These are phyloP conservation scores for Jatropha multifida DNA, from an alignment of 441 rosid species.

Conservation along the genomic window DNA sequence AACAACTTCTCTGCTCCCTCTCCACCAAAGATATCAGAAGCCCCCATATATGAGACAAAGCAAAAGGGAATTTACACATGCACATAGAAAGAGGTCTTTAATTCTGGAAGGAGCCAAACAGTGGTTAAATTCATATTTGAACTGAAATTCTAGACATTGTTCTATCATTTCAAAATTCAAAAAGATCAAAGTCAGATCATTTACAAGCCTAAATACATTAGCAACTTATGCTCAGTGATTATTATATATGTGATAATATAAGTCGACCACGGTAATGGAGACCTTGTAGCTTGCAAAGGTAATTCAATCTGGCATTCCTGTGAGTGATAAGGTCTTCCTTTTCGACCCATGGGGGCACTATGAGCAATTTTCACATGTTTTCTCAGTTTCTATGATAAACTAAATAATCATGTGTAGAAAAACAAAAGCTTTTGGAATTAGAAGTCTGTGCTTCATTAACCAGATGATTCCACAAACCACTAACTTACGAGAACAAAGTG, in stretches of 20 bases:
- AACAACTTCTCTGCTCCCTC: conserved; percentile 26
- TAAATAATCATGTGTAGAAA: background rate
- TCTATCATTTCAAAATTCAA: no score
- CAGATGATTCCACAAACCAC: background rate
- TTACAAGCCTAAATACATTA: background rate
- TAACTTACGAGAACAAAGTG: background rate
- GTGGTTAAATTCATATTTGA: background rate
- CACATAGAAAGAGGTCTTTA: background rate
- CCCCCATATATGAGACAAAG: background rate
- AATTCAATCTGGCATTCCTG: no score
- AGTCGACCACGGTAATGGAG: no score
- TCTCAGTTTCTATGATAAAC: background rate
- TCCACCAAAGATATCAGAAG: background rate
- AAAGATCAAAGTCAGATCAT: background rate
- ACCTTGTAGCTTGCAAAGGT: no score
- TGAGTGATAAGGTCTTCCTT: no score
- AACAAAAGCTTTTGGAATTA: background rate
- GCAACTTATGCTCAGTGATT: no score
- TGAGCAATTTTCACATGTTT: background rate
- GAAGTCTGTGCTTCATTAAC: background rate
- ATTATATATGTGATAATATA: no score
- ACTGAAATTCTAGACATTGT: no score
- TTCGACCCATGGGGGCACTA: background rate
- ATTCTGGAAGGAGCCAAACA: background rate
- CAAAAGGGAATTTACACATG: background rate